Evolutionary conservation across 164 flowering plant genomes (phyloP).

Genomic region (Cinnamomum micranthum): DNA sequence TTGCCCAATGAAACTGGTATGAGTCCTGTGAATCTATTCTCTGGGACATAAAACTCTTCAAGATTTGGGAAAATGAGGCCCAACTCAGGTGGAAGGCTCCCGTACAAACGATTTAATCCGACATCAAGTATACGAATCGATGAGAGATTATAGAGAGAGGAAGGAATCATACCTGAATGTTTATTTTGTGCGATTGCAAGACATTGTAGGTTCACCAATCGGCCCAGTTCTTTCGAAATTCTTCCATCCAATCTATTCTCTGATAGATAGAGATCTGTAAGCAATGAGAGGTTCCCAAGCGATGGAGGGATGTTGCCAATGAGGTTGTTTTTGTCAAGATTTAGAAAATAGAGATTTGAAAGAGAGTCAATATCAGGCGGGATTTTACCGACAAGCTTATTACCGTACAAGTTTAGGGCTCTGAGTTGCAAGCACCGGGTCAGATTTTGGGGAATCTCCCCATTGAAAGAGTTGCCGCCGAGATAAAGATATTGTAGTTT

Average conservation of each 20-base stretch:
- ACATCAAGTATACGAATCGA: neutral
- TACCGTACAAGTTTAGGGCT: neutral
- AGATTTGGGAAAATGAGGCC: slow-evolving; percentile 35
- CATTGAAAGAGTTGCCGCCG: slow-evolving; percentile 27
- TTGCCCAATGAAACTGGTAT: slow-evolving; percentile 47
- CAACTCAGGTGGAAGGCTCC: slow-evolving; percentile 10
- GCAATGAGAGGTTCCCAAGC: slow-evolving; percentile 17
- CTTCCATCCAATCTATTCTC: neutral
- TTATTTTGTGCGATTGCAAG: neutral
- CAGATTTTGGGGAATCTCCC: slow-evolving; percentile 30
- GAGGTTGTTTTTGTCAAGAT: slow-evolving; percentile 8
- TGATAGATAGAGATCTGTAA: neutral
- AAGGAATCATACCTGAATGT: slow-evolving; percentile 1
- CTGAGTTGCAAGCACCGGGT: neutral
- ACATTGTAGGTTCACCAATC: neutral
- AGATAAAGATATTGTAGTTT: slow-evolving; percentile 25
- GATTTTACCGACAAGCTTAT: neutral
- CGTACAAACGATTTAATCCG: slow-evolving; percentile 16
- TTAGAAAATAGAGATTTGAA: neutral
- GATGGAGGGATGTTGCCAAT: slow-evolving; percentile 18
- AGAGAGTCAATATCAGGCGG: neutral
- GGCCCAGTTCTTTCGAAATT: neutral
- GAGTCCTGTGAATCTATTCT: slow-evolving; percentile 37
- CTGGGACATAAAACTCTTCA: slow-evolving; percentile 13
- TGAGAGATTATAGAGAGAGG: neutral